Evolutionary conservation across 2,329 filamentous ascomycete genomes (phyloP).

Genomic region (Pseudovirgaria hyperparasitica): DNA sequence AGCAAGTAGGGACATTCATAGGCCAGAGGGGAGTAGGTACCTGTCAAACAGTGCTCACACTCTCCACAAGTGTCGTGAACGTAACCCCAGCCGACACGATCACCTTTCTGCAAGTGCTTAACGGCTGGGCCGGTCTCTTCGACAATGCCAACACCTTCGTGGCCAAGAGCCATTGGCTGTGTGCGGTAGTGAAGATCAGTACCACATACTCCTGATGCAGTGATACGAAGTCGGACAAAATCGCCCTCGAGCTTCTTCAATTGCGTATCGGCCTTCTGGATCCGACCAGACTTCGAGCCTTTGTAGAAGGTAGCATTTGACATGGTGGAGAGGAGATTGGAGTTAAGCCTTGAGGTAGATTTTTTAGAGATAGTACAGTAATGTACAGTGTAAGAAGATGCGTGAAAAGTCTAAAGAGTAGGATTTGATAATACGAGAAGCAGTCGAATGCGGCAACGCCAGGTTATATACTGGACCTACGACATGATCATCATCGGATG

Average conservation of each 20-base stretch:
- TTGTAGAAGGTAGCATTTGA: slow-evolving; percentile 50
- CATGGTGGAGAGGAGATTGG: slow-evolving; percentile 12
- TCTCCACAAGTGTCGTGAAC: slow-evolving; percentile 31
- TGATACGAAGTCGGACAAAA: slow-evolving; percentile 50
- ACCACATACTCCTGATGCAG: slow-evolving; percentile 54
- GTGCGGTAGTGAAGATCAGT: slow-evolving; percentile 38
- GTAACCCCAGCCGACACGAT: slow-evolving; percentile 40
- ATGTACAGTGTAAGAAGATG: too few relatives aligned
- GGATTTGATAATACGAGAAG: too few relatives aligned
- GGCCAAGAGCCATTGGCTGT: slow-evolving; percentile 36
- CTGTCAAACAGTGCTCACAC: slow-evolving; percentile 32
- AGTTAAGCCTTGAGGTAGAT: neutral
- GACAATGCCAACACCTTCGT: slow-evolving; percentile 43
- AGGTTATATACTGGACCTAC: too few relatives aligned
- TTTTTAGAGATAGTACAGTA: slow-evolving; percentile 1
- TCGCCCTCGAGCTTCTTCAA: slow-evolving; percentile 31
- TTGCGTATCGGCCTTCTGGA: slow-evolving; percentile 35
- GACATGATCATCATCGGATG: too few relatives aligned
- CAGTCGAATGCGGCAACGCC: too few relatives aligned
- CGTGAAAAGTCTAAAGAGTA: too few relatives aligned
- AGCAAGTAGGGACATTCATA: neutral
- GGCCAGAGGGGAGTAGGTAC: slow-evolving; percentile 24
- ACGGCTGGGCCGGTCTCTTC: slow-evolving; percentile 34
- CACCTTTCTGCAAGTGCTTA: slow-evolving; percentile 35
- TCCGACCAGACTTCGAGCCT: slow-evolving; percentile 44